Evolutionary conservation across 331 rosid species (phyloP).

Genomic region (Acacia pycnantha): DNA sequence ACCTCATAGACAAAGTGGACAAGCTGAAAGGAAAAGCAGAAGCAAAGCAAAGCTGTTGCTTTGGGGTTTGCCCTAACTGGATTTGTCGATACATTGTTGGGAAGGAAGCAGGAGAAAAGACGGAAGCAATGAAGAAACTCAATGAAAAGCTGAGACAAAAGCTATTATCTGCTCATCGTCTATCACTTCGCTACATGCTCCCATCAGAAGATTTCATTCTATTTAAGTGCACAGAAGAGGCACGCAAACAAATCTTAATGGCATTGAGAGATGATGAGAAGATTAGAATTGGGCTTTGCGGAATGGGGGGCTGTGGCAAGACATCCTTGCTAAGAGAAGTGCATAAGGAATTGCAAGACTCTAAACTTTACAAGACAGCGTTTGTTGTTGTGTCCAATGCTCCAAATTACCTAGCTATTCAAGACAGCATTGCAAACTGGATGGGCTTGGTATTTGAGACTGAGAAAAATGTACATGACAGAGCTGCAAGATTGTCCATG

Average conservation of each 20-base stretch:
- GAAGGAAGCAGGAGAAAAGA: background rate
- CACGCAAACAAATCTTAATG: background rate
- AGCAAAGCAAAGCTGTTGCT: background rate
- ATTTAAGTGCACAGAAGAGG: background rate
- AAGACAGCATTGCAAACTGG: background rate
- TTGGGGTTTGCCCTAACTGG: background rate
- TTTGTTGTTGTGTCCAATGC: background rate
- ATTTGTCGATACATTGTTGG: background rate
- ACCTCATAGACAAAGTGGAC: background rate
- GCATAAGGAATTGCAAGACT: background rate
- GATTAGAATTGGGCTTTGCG: background rate
- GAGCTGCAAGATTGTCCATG: background rate
- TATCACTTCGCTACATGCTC: background rate
- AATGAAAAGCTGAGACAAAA: background rate
- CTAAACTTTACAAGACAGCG: background rate
- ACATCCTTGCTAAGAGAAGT: background rate
- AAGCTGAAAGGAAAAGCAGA: background rate
- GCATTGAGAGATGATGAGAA: background rate
- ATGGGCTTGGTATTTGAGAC: background rate
- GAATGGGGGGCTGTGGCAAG: constrained; percentile 15
- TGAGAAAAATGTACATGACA: background rate
- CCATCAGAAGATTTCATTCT: background rate
- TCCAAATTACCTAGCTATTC: background rate
- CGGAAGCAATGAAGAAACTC: background rate
- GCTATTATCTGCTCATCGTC: background rate